phyloP scores from a whole-genome alignment of 2,329 filamentous ascomycete genomes.

The Lachnellula arida region DNA sequence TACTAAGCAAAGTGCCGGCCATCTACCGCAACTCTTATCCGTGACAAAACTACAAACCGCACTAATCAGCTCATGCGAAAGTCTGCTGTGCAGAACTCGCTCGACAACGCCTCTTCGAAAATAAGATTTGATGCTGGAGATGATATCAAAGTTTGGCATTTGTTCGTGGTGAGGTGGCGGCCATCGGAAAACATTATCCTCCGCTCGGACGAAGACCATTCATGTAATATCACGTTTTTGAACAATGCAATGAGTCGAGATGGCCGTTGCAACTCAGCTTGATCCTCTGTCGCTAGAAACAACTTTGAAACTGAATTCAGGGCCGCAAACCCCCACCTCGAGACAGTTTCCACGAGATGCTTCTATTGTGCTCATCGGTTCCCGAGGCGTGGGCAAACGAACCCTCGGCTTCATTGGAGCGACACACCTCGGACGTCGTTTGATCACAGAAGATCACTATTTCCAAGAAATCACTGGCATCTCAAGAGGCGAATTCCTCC shows the following conservation, averaged over 20 bases:
- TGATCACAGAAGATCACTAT: slow-evolving; percentile 64
- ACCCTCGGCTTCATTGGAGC: slow-evolving; percentile 72
- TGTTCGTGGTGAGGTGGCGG: neutral
- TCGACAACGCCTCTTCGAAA: too few relatives aligned
- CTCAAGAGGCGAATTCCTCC: slow-evolving; percentile 59
- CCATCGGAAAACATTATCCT: neutral
- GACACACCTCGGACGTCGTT: slow-evolving; percentile 60
- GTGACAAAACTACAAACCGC: too few relatives aligned
- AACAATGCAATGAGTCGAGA: slow-evolving; percentile 5
- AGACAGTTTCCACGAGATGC: slow-evolving; percentile 43
- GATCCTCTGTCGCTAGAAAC: slow-evolving; percentile 13
- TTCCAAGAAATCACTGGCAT: slow-evolving; percentile 62
- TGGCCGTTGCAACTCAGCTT: slow-evolving; percentile 27
- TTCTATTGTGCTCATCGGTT: slow-evolving; percentile 68
- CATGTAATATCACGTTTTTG: slow-evolving; percentile 5
- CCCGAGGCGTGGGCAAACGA: slow-evolving; percentile 70
- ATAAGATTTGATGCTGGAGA: too few relatives aligned
- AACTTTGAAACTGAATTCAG: slow-evolving; percentile 18
- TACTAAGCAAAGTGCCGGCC: too few relatives aligned
- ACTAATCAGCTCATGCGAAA: too few relatives aligned
- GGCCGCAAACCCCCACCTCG: slow-evolving; percentile 16
- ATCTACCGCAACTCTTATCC: too few relatives aligned
- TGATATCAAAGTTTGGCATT: too few relatives aligned
- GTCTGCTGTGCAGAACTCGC: too few relatives aligned
- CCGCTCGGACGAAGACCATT: neutral